These are phyloP conservation scores for Yarrowia porcina DNA, from an alignment of 805 yeast species.

Conservation along the genomic window DNA sequence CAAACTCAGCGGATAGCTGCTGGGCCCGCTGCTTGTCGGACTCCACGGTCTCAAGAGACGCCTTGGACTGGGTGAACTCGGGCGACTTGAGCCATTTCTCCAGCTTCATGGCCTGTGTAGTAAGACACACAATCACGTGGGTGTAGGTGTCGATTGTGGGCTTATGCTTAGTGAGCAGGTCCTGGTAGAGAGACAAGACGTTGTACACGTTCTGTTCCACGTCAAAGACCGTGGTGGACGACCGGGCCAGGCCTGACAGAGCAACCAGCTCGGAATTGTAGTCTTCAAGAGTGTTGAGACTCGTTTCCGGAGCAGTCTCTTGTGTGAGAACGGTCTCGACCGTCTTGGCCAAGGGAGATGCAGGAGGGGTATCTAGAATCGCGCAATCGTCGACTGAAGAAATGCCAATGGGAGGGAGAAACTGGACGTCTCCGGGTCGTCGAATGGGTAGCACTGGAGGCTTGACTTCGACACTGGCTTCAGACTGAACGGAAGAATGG, in stretches of 20 bases:
- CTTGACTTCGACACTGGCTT: background rate
- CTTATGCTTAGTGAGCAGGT: background rate
- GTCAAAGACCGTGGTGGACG: background rate
- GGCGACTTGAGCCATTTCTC: conserved; percentile 18
- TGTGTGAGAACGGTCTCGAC: background rate
- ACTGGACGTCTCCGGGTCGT: conserved; percentile 10
- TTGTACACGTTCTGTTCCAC: background rate
- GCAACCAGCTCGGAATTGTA: background rate
- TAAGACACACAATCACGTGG: background rate
- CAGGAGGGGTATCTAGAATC: conserved; percentile 23
- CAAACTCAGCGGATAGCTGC: background rate
- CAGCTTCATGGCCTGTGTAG: conserved; percentile 16
- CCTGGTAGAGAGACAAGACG: conserved; percentile 2
- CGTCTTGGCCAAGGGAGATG: background rate
- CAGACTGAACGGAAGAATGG: background rate
- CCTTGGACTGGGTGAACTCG: conserved; percentile 6
- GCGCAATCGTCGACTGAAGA: conserved; percentile 19
- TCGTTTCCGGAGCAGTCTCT: background rate
- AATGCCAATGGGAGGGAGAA: conserved; percentile 21
- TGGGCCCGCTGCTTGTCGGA: background rate
- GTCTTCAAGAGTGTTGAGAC: background rate
- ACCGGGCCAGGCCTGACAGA: background rate
- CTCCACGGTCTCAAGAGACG: background rate
- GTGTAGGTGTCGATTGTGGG: conserved; percentile 8
- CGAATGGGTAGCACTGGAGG: background rate